phyloP scores from a whole-genome alignment of 2,329 filamentous ascomycete species.

The Verticillium nubilum region DNA sequence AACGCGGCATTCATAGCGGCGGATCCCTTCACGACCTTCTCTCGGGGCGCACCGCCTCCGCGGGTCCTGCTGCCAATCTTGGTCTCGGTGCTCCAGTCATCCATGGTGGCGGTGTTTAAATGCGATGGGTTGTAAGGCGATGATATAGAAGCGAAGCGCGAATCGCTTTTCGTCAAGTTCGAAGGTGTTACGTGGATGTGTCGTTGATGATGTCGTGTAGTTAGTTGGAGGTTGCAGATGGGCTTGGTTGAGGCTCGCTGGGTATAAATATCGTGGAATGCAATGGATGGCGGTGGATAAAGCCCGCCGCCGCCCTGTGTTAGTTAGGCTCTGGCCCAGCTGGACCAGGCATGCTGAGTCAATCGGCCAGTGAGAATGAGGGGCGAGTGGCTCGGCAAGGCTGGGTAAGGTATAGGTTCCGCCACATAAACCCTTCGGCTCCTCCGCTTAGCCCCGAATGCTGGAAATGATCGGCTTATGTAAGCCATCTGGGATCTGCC shows the following conservation, averaged over 20 bases:
- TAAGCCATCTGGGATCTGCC: neutral
- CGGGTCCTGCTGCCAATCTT: slow-evolving; percentile 89
- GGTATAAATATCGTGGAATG: slow-evolving; percentile 12
- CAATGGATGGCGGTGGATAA: slow-evolving; percentile 23
- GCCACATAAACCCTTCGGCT: neutral
- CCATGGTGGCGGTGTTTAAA: slow-evolving; percentile 51
- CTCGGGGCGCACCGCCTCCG: slow-evolving; percentile 61
- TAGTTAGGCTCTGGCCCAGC: neutral
- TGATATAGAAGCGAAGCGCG: neutral
- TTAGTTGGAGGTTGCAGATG: neutral
- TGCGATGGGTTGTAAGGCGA: slow-evolving; percentile 8
- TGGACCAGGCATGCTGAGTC: slow-evolving; percentile 17
- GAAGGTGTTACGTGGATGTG: neutral
- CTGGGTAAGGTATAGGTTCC: neutral
- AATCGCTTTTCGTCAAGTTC: neutral
- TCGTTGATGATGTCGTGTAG: neutral
- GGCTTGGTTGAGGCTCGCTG: slow-evolving; percentile 2
- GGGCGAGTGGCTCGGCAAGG: neutral
- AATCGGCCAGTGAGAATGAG: slow-evolving; percentile 21
- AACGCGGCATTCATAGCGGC: slow-evolving; percentile 81
- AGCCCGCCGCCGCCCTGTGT: neutral
- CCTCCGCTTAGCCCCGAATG: neutral
- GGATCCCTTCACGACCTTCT: slow-evolving; percentile 86
- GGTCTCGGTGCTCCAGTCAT: slow-evolving; percentile 81
- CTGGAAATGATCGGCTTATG: neutral